Base-by-base conservation (phyloP, 495 filamentous ascomycete genomes). In the Aspergillus bridgeri region DNA sequence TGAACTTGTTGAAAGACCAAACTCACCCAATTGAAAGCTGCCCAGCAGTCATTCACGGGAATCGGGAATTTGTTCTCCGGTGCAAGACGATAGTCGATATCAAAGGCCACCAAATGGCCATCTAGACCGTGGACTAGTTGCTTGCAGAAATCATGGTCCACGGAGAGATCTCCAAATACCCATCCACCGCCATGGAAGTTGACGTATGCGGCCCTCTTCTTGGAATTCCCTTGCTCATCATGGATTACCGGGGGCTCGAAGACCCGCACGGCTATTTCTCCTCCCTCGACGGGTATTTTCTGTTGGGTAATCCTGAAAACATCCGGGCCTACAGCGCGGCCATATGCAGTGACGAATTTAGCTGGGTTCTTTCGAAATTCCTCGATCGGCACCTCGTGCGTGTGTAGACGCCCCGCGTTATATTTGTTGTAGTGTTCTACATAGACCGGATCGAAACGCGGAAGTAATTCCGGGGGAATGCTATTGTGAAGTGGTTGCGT, bases 331-430 rank as follows among this genome's bases (percentile, higher is more conserved):
- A 33, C 13, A 20, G 66, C 67, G 33, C 70, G 69, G 46, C 72
- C 72, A 48, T 76, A 76, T 18, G 60, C 60, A 42, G 65, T 72
- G 25, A 61, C 54, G 50, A 72, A 76, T 18, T 65, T 65, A 23
- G 58, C 69, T 11, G 79, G 78, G 24, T 65, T 71, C 64, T 64
- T 77, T 44, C 74, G 55, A 67, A 77, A 67, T 7, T 77, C 69
- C 49, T 80, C 68, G 29, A 81, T 79, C 19, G 72, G 65, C 22
- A 76, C 68, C 53, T 76, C 69, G 44, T 78, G 72, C 5, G 71
- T 69, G 61, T 75, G 69, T 15, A 78, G 62, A 44, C 76, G 62
- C 22, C 75, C 73, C n/a, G 63, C 65, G 54, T 73, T 69, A 67
- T 73, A 65, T 57, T 72, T 65, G 57, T 72, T 69, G 64, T 73